Conservation (phyloP, 805 yeast genomes). For the Metschnikowia orientalis region DNA sequence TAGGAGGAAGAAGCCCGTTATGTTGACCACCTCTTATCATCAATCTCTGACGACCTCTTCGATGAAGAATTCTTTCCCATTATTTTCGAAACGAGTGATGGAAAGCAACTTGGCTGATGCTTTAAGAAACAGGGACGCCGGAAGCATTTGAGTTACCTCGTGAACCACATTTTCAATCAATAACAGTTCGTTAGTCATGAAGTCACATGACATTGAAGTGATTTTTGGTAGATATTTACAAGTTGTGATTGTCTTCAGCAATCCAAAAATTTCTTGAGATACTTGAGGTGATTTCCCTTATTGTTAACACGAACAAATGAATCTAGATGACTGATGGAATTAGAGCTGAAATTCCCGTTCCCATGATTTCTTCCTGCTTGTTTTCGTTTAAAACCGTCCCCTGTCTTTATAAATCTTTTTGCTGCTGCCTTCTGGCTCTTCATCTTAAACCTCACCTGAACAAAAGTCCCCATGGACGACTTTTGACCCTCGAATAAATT, state of each 20-base stretch:
- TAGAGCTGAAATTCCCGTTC: conserved; percentile 78
- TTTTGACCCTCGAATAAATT: conserved; percentile 17
- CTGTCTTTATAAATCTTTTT: conserved; percentile 78
- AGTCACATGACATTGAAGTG: too few species aligned
- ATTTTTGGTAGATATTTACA: too few species aligned
- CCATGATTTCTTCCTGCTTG: conserved; percentile 90
- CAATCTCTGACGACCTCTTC: too few species aligned
- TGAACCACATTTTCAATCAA: too few species aligned
- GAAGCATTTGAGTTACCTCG: too few species aligned
- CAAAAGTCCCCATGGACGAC: conserved; percentile 22
- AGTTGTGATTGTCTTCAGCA: conserved; percentile 2
- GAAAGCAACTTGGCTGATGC: too few species aligned
- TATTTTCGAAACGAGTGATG: too few species aligned
- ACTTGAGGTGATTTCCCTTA: conserved; percentile 54
- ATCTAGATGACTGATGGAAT: conserved; percentile 54
- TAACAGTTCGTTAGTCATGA: too few species aligned
- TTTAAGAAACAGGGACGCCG: too few species aligned
- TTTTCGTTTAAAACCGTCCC: conserved; percentile 51
- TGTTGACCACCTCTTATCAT: too few species aligned
- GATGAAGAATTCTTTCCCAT: too few species aligned
- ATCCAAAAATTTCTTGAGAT: conserved; percentile 48
- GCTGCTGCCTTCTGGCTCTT: conserved; percentile 86
- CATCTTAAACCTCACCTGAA: conserved; percentile 45
- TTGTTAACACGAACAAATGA: conserved; percentile 52
- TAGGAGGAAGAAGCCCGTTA: too few species aligned